Base-by-base conservation (phyloP, 305 asterid species). In the Lippia alba region DNA sequence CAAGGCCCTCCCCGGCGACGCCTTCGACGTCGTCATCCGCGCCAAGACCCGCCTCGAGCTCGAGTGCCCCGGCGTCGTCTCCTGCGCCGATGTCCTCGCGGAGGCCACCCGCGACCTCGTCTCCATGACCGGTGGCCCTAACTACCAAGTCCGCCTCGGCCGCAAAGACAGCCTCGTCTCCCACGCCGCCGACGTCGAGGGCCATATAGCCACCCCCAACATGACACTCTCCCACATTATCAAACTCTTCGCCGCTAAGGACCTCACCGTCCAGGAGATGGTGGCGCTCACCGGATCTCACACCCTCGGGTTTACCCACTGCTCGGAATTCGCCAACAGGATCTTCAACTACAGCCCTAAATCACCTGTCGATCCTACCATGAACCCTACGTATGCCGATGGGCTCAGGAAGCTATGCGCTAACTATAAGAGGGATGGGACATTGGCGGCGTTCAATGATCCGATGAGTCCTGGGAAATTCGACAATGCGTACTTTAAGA, bases 391-490 rank as follows among this genome's bases (percentile, higher is more conserved):
- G 0, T 90, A 73, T 46, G 95, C 84, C 0, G 11, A 66, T 6
- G 95, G 86, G 9, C 69, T 92, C 24, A 67, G 57, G 15, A 76
- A 79, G 39, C 76, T 92, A 0, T 92, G 98, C 61, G 83, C 67
- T 0, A 84, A 86, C 40, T 83, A 82, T 84, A 46, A 32, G 14
- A 66, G 54, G 0, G 90, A 84, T 14, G 44, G 64, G 0, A 74
- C 78, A 0, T 78, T 84, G 24, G 85, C 97, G 0, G 98, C 97
- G 0, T 92, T 87, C 24, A 88, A 87, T 36, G 96, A 92, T 48
- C 93, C 92, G 4, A 87, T 92, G 80, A 79, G 89, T 5, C 96
- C 98, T 0, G 96, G 98, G 1, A 92, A 85, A 44, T 92, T 92
- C 68, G 98, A 92, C 67, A 92, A 92, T 58, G 71, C 81, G 69